Percentiles rank a stretch among this genome's conserved stretches.
Evolutionary conservation across 371 early-diverging fungal species (phyloP).

Genomic region (Mucor piriformis): DNA sequence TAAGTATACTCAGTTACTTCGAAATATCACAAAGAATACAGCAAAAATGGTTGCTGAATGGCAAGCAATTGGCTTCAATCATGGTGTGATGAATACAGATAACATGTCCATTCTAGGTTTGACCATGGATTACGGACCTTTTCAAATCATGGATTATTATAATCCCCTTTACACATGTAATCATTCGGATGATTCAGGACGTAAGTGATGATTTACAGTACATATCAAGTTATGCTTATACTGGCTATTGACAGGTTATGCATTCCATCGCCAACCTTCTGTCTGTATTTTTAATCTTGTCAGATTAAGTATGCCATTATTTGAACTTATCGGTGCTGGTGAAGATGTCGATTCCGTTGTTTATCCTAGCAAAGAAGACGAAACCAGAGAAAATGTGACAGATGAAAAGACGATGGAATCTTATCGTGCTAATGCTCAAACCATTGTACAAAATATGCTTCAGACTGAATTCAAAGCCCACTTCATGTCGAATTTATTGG

Average conservation of each 20-base stretch:
- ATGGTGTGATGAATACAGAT: conserved; percentile 91
- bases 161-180: conserved; percentile 81
- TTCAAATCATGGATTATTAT: conserved; percentile 82
- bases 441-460: conserved; percentile 46
- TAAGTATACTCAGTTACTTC: conserved; percentile 66
- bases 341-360: conserved; percentile 45
- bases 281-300: conserved; percentile 84
- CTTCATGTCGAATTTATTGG: conserved; percentile 51
- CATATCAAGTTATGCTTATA: background rate
- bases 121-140: conserved; percentile 92
- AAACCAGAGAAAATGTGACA: conserved; percentile 30
- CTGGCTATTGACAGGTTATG: conserved; percentile 58
- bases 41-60: conserved; percentile 83
- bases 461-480: conserved; percentile 55
- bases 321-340: conserved; percentile 68
- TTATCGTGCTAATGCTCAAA: conserved; percentile 47
- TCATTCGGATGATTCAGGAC: conserved; percentile 67
- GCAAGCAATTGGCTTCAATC: conserved; percentile 88
- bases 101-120: conserved; percentile 84
- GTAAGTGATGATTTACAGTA: conserved; percentile 29
- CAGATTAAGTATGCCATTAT: conserved; percentile 70
- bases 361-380: conserved; percentile 34
- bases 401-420: conserved; percentile 24
- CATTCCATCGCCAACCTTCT: conserved; percentile 82
- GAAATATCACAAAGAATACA: conserved; percentile 67